Evolutionary conservation across 83 land plant species (phyloP), one percentile per base, ranked within the genome.

Genomic region (Thuja plicata): DNA sequence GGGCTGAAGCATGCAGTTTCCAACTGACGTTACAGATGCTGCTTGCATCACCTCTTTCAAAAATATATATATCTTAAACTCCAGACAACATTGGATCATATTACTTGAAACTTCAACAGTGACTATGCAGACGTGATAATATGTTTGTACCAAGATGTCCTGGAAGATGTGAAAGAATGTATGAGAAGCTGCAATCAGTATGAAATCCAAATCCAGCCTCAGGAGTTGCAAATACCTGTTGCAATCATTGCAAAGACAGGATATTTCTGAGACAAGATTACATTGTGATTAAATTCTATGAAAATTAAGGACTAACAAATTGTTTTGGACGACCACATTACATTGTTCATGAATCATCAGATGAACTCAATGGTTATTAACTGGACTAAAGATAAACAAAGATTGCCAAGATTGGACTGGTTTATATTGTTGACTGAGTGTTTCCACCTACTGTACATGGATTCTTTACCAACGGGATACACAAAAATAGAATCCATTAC

Each of bases 201-300:
- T 96, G 97, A 88, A 95, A 94, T 32, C 97, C 97, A 89, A 96
- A 89, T 77, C 92, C 90, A 88, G 94, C 97, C 89, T 96, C 97
- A 45, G 97, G 97, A 35, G 94, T 89, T 19, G 95, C 90, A 93
- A 96, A 95, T 38, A 93, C 95, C 97, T 96, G 86, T 83, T 10
- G 54, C 54, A 46, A 30, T 27, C 85, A 83, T 43, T 83, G 54
- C 48, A 83, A 41, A 24, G n/a, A 83, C 55, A 46, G 48, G 34
- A 46, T 10, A 83, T 19, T 27, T 21, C 21, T 24, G 43, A 83
- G 10, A 86, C 71, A 41, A 37, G 9, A 17, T 37, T 86, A 38
- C 38, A 32, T 86, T 57, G 5, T 86, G 12, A 38, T 83, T 21
- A 35, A 83, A 43, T 21, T 83, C 11, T 76, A 66, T 66, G 32